These are phyloP conservation scores for Hibiscus tridactylites DNA, from an alignment of 345 rosid species.

Conservation along the genomic window DNA sequence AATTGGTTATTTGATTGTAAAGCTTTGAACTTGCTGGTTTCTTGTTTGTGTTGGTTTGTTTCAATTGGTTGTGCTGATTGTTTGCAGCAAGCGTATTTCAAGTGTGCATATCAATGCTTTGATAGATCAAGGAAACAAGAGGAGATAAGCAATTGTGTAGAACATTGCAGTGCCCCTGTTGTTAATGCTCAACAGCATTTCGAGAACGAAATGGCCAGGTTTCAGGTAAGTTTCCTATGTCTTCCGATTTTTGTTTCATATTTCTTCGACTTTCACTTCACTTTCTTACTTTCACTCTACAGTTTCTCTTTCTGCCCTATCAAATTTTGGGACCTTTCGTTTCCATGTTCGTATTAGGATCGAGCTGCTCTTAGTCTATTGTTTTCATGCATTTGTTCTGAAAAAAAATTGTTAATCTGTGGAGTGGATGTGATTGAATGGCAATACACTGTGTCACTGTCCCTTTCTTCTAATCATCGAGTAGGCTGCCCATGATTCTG, in stretches of 20 bases:
- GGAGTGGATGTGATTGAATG: background rate
- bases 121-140: slow-evolving; percentile 72
- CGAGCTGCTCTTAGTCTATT: background rate
- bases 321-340: background rate
- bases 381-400: no score
- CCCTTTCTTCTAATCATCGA: no score
- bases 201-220: slow-evolving; percentile 83
- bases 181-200: slow-evolving; percentile 64
- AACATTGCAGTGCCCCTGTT: slow-evolving; percentile 68
- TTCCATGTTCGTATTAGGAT: background rate
- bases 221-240: slow-evolving; percentile 53
- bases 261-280: background rate
- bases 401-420: background rate
- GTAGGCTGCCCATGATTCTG: no score
- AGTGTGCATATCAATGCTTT: slow-evolving; percentile 88
- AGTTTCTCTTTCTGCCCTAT: background rate
- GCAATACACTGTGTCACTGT: background rate
- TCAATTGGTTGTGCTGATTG: slow-evolving; percentile 6
- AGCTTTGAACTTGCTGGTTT: slow-evolving; percentile 5
- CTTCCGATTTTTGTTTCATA: background rate
- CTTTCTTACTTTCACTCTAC: background rate
- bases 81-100: slow-evolving; percentile 94
- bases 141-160: slow-evolving; percentile 70
- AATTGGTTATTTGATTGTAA: background rate
- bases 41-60: background rate